Evolutionary conservation across 1,284 basidiomycete genomes (phyloP), one percentile per base, ranked within the genome.

Genomic region (Trametes pubescens): DNA sequence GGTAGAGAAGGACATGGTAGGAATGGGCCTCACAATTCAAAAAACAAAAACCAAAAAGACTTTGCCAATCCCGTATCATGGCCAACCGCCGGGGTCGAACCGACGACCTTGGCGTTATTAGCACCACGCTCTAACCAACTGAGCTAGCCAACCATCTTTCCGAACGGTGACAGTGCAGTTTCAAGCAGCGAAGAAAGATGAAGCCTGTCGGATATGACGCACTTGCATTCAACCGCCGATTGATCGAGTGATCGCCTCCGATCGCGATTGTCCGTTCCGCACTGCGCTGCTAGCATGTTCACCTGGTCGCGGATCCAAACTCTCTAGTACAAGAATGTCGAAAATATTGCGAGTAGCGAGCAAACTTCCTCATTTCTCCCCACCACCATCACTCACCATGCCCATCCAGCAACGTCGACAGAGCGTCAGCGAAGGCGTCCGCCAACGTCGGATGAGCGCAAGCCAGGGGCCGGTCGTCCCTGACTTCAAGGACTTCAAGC

Each of bases 71-170:
- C n/a, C n/a, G n/a, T n/a, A n/a, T n/a, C n/a, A n/a, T 43, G 40
- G 40, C 40, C 40, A 43, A 55, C 56, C 56, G 59, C 59, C 64
- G 56, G 64, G 64, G 52, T 65, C 59, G 64, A 65, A 62, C 59
- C 59, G 59, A 65, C 64, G 64, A 65, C 59, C 55, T 57, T 60
- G 57, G 61, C 61, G 61, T 62, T 62, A 62, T 62, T 62, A 62
- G 61, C 61, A 62, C 61, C 61, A 62, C 61, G 61, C 61, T 62
- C 61, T 62, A 62, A 62, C 61, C 61, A 62, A 53, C 61, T 62
- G 61, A 62, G 61, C 61, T 62, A 62, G 61, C 43, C 61, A 51
- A 56, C 60, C 60, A 46, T n/a, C n/a, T n/a, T n/a, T n/a, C n/a
- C n/a, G n/a, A n/a, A n/a, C n/a, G n/a, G n/a, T n/a, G n/a, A n/a